Conservation (phyloP, 331 rosid genomes). For the Quercus tomentella region DNA sequence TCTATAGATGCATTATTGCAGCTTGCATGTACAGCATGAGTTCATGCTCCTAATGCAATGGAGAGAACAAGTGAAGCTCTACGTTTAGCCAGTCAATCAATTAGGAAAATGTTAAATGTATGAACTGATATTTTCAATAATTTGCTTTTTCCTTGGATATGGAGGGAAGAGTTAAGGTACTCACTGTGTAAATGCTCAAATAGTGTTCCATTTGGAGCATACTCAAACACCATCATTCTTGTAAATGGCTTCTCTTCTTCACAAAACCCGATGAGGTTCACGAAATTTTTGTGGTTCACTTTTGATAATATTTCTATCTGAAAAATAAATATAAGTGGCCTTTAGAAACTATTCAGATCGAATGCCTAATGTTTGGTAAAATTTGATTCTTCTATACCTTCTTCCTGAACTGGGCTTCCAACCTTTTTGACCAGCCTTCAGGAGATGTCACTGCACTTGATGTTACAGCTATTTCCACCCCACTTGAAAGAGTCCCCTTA, state of each 20-base stretch:
- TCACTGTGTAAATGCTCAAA: conserved; percentile 90
- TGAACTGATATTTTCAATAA: neutral
- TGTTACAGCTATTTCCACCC: conserved; percentile 93
- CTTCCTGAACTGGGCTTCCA: conserved; percentile 66
- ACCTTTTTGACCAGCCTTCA: conserved; percentile 58
- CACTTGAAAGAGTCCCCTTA: conserved; percentile 94
- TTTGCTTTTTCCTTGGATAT: neutral
- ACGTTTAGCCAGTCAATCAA: neutral
- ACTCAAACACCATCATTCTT: conserved; percentile 94
- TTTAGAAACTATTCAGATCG: neutral
- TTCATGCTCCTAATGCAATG: neutral
- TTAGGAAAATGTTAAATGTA: neutral
- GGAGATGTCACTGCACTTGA: conserved; percentile 46
- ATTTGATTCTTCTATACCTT: conserved; percentile 46
- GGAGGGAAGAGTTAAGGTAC: conserved; percentile 19
- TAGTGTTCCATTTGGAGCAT: conserved; percentile 95
- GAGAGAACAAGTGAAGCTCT: neutral
- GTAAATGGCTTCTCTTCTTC: conserved; percentile 89
- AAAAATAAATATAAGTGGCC: conserved; percentile 2
- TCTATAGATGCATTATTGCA: no score
- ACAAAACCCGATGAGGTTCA: conserved; percentile 87
- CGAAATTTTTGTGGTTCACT: conserved; percentile 91
- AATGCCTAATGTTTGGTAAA: neutral
- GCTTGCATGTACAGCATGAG: no score
- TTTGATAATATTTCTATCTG: conserved; percentile 76